phyloP scores from a whole-genome alignment of 371 early-diverging fungal species.

The Mortierella sp. region DNA sequence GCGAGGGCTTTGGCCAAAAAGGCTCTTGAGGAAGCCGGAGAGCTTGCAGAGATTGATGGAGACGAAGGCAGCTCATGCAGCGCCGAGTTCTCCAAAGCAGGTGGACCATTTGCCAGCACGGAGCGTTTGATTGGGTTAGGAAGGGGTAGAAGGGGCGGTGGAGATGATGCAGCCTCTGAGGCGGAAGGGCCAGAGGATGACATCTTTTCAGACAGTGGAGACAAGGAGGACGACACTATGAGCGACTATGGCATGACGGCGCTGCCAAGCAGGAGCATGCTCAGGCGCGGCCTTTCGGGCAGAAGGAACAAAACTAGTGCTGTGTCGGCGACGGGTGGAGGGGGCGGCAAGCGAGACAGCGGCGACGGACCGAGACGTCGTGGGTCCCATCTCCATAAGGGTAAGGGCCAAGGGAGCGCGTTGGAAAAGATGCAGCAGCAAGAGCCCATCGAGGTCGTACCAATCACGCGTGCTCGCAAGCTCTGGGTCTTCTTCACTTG shows the following conservation, averaged over 20 bases:
- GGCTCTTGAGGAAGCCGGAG: too few relatives aligned
- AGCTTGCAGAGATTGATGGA: slow-evolving; percentile 40
- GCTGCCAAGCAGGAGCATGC: background rate
- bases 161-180: slow-evolving; percentile 29
- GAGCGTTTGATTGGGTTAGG: slow-evolving; percentile 19
- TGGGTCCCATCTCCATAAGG: slow-evolving; percentile 5
- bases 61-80: slow-evolving; percentile 46
- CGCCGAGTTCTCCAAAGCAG: slow-evolving; percentile 32
- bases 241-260: slow-evolving; percentile 42
- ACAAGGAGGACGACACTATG: slow-evolving; percentile 44
- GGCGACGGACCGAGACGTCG: slow-evolving; percentile 7
- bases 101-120: slow-evolving; percentile 28
- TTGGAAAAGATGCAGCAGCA: slow-evolving; percentile 47
- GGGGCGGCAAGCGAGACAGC: background rate
- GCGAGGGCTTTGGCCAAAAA: slow-evolving; percentile 57
- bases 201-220: slow-evolving; percentile 37
- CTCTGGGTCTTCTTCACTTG: slow-evolving; percentile 81
- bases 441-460: slow-evolving; percentile 58
- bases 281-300: slow-evolving; percentile 7
- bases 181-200: slow-evolving; percentile 41
- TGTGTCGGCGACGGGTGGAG: background rate
- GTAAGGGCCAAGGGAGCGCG: slow-evolving; percentile 32
- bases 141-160: background rate
- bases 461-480: slow-evolving; percentile 66
- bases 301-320: background rate